Percentiles rank a stretch among this genome's conserved stretches.
These are phyloP conservation scores for Nitzschia palea DNA, from an alignment of 108 stramenopile species.

Conservation along the genomic window DNA sequence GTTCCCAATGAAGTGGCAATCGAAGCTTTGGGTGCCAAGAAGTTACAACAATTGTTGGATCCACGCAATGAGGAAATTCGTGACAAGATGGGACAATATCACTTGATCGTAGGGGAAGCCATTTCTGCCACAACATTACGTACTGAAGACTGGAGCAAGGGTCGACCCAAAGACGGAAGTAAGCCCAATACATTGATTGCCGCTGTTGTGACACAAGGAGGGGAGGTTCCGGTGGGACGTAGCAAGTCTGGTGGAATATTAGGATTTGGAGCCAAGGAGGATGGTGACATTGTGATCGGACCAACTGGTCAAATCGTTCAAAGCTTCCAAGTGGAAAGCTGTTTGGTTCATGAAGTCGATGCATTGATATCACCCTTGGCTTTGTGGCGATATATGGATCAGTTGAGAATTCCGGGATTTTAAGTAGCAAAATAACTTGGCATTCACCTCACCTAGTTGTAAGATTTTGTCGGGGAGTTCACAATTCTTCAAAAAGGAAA, in stretches of 20 bases:
- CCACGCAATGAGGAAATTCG: slow-evolving; percentile 69
- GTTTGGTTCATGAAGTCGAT: slow-evolving; percentile 74
- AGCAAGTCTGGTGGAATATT: slow-evolving; percentile 64
- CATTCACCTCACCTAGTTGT: too few relatives aligned
- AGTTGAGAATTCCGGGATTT: slow-evolving; percentile 52
- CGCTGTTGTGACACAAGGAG: slow-evolving; percentile 69
- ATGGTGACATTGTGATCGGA: slow-evolving; percentile 63
- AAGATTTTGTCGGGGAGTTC: too few relatives aligned
- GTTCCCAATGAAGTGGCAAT: slow-evolving; percentile 74
- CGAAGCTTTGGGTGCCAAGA: slow-evolving; percentile 60
- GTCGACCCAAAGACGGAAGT: slow-evolving; percentile 30
- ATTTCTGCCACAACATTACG: slow-evolving; percentile 54
- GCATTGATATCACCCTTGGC: slow-evolving; percentile 65
- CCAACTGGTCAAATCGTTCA: slow-evolving; percentile 55
- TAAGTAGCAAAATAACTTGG: too few relatives aligned
- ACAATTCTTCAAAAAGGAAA: too few relatives aligned
- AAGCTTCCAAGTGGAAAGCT: slow-evolving; percentile 44
- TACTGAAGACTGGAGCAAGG: slow-evolving; percentile 40
- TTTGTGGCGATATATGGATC: slow-evolving; percentile 80
- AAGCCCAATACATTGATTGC: slow-evolving; percentile 42
- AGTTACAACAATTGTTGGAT: slow-evolving; percentile 54
- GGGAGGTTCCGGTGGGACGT: slow-evolving; percentile 64
- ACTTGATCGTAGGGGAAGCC: slow-evolving; percentile 58
- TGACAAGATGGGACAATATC: slow-evolving; percentile 73
- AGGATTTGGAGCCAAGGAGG: slow-evolving; percentile 78